Evolutionary conservation across 192 early-diverging fungal genomes (phyloP).

Genomic region (Umbelopsis isabellina): DNA sequence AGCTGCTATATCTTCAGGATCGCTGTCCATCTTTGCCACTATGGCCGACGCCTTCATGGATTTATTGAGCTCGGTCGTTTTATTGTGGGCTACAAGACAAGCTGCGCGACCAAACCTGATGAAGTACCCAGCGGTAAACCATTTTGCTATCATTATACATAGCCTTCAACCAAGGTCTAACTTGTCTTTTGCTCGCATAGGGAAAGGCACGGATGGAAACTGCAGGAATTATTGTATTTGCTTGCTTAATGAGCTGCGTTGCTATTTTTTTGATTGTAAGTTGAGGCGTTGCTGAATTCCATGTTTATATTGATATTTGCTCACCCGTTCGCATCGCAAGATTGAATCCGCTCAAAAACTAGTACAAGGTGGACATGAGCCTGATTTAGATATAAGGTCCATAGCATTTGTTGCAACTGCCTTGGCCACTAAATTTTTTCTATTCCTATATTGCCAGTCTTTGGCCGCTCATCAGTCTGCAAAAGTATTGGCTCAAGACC

Average conservation of each 20-base stretch:
- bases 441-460: constrained; percentile 71
- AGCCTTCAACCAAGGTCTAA: neutral
- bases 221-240: constrained; percentile 78
- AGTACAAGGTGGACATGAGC: constrained; percentile 39
- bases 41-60: constrained; percentile 87
- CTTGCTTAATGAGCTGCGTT: constrained; percentile 75
- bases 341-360: constrained; percentile 69
- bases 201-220: constrained; percentile 79
- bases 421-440: constrained; percentile 60
- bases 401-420: constrained; percentile 59
- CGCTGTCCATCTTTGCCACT: constrained; percentile 76
- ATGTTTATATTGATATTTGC: neutral
- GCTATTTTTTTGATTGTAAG: constrained; percentile 69
- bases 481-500: constrained; percentile 68
- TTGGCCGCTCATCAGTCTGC: constrained; percentile 64
- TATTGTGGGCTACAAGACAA: constrained; percentile 63
- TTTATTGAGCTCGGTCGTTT: constrained; percentile 65
- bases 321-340: constrained; percentile 25
- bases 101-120: constrained; percentile 64
- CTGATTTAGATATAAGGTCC: constrained; percentile 52
- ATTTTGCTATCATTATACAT: neutral
- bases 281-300: neutral
- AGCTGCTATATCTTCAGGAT: constrained; percentile 74
- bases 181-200: constrained; percentile 21
- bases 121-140: constrained; percentile 70